Evolutionary conservation across 2,329 filamentous ascomycete genomes (phyloP), one percentile per base, ranked within the genome.

Genomic region (Aspergillus sp.): DNA sequence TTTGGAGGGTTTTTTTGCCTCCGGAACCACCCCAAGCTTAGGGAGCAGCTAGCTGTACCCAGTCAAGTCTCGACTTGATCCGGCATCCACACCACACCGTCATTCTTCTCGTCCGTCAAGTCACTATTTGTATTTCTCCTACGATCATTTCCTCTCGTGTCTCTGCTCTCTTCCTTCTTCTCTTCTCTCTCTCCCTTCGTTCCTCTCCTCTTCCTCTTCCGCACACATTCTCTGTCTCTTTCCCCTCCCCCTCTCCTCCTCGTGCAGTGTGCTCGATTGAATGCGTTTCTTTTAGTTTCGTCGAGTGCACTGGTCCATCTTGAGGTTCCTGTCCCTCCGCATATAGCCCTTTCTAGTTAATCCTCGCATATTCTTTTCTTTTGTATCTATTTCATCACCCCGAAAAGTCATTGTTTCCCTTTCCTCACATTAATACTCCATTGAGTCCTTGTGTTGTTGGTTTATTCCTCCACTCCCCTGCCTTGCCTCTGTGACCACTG

Each of bases 41-140:
- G 48, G 41, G 14, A 55, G 54, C 49, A 53, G 53, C 45, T 52
- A 53, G 53, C 45, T 52, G 51, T 47, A 47, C 49, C 51, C 49
- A 58, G 52, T 50, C 49, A 36, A 40, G 32, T 46, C 43, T 47
- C 19, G 17, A 25, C 32, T 49, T 31, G 50, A 36, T 48, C 21
- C 50, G 23, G 34, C 46, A 50, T 46, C 52, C 44, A 47, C 49
- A 55, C 53, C 63, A 66, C 63, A 66, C 64, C 63, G 64, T 66
- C 64, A 64, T 61, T 59, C 53, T 58, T 45, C 50, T 52, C 49
- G 38, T 45, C 48, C 47, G 31, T 55, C 46, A 19, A 32, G n/a
- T 49, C 19, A 45, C 53, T 53, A 58, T 59, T 60, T 59, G 53
- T 53, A 61, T 59, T 47, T 52, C 52, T 50, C 52, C 56, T 55